These are phyloP conservation scores for Clarireedia homoeocarpa DNA, from an alignment of 2,329 filamentous ascomycete genomes.

Conservation along the genomic window DNA sequence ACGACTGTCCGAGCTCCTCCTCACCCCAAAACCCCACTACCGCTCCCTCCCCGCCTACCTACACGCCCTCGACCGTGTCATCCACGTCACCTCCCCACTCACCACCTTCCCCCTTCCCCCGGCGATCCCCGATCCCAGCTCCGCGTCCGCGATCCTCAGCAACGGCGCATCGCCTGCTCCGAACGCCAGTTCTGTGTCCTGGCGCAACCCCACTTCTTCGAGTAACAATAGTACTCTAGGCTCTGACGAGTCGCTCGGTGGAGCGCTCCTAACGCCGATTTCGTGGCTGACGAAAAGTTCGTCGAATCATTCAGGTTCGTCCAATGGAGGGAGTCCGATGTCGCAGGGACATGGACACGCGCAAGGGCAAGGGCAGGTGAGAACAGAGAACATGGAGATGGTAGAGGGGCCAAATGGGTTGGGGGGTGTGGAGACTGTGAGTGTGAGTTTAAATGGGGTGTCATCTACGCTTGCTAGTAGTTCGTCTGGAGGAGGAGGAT, in stretches of 20 bases:
- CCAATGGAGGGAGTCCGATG: neutral
- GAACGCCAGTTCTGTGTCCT: constrained; percentile 36
- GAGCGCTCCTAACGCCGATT: constrained; percentile 87
- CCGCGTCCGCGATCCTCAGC: constrained; percentile 39
- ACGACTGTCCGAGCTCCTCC: constrained; percentile 78
- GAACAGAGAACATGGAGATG: constrained; percentile 69
- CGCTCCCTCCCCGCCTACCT: constrained; percentile 75
- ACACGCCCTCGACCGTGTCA: constrained; percentile 81
- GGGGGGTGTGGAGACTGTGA: constrained; percentile 73
- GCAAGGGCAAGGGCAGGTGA: constrained; percentile 41
- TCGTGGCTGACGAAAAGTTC: constrained; percentile 61
- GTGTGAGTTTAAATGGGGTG: constrained; percentile 65
- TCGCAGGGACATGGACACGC: constrained; percentile 34
- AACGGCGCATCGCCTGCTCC: constrained; percentile 46
- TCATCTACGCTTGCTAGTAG: constrained; percentile 35
- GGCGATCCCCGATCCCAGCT: constrained; percentile 49
- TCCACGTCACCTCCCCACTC: constrained; percentile 78
- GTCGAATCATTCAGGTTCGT: neutral
- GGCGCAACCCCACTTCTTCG: constrained; percentile 38
- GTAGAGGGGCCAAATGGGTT: constrained; percentile 75
- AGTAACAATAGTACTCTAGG: constrained; percentile 45
- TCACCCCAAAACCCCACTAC: constrained; percentile 72
- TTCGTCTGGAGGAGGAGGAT: neutral
- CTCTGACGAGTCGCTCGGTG: constrained; percentile 82
- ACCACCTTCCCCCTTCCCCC: constrained; percentile 77